Evolutionary conservation across 2,329 filamentous ascomycete genomes (phyloP).

Genomic region (Fusarium sp.): DNA sequence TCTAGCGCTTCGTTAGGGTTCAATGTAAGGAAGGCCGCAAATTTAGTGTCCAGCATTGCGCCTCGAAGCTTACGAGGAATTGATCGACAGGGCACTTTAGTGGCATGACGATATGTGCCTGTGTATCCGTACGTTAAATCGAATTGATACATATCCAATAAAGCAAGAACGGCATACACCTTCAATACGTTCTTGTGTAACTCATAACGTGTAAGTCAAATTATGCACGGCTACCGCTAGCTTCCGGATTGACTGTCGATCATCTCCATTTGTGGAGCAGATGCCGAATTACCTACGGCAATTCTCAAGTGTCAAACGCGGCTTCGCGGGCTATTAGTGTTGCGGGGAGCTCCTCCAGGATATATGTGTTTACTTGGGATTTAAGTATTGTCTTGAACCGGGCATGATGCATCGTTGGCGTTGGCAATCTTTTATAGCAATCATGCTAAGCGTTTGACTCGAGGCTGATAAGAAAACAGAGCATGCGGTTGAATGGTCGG

Average conservation of each 20-base stretch:
- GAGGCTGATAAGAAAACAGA: not conserved
- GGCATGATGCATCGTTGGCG: no score
- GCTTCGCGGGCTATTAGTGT: not conserved
- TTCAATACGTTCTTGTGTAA: not conserved
- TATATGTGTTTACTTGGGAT: no score
- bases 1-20: not conserved
- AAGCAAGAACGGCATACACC: not conserved
- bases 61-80: not conserved
- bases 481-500: not conserved
- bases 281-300: slow-evolving; percentile 4
- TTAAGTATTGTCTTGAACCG: no score
- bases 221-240: not conserved
- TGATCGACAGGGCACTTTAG: not conserved
- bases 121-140: no score
- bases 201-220: not conserved
- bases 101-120: not conserved
- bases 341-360: no score
- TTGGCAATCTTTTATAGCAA: no score
- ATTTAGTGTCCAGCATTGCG: not conserved
- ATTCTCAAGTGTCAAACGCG: not conserved
- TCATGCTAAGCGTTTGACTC: not conserved
- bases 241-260: slow-evolving; percentile 1
- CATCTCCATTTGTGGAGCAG: not conserved
- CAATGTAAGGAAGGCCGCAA: not conserved
- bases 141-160: not conserved